Conservation (phyloP, 306 rosid species). For the Trichosanthes truncata region DNA sequence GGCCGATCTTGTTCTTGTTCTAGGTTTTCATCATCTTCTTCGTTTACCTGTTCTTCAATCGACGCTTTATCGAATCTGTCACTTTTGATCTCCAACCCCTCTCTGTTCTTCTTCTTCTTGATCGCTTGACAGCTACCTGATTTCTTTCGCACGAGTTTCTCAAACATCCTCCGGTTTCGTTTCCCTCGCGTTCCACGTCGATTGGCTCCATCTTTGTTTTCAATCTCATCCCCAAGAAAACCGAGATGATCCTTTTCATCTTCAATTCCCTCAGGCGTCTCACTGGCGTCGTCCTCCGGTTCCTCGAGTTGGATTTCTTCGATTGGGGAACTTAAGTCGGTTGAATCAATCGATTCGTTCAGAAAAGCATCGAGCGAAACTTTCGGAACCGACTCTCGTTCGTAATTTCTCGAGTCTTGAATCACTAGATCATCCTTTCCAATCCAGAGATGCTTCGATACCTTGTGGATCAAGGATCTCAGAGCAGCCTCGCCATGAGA, state of each 20-base stretch:
- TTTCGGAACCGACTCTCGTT: background rate
- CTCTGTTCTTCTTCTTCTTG: background rate
- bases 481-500: constrained; percentile 4
- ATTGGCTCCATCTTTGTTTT: background rate
- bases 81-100: background rate
- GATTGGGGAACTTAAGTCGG: background rate
- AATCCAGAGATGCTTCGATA: background rate
- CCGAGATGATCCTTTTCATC: constrained; percentile 17
- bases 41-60: background rate
- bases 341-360: background rate
- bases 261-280: background rate
- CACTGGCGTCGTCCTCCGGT: background rate
- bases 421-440: background rate
- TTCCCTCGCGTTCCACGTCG: background rate
- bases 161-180: background rate
- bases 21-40: constrained; percentile 10
- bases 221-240: background rate
- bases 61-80: background rate
- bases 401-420: background rate
- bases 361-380: background rate
- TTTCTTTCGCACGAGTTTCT: background rate
- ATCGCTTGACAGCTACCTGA: background rate
- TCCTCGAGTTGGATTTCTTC: constrained; percentile 38
- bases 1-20: background rate
- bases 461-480: constrained; percentile 8